Percentiles rank a stretch among this genome's conserved stretches.
Evolutionary conservation across 202 grass and related monocot species (phyloP).

Genomic region (Dendrocalamus latiflorus): DNA sequence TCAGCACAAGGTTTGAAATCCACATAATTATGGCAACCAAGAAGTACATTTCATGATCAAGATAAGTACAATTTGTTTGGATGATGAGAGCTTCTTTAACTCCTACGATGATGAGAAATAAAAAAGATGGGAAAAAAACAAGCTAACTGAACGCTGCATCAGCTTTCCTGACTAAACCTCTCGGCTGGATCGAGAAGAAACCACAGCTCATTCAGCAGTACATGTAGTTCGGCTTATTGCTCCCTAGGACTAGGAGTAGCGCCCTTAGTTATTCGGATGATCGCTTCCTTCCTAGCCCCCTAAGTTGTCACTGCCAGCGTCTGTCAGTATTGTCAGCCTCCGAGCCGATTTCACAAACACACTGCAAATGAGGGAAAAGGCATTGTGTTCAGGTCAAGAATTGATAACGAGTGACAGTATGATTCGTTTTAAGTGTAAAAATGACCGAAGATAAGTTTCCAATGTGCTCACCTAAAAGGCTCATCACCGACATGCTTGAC

Average conservation of each 20-base stretch:
- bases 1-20: not conserved
- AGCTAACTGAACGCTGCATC: not conserved
- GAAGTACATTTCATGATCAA: not conserved
- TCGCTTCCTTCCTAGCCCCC: constrained; percentile 32
- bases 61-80: constrained; percentile 22
- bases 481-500: constrained; percentile 62
- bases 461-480: too few species aligned
- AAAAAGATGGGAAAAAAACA: not conserved
- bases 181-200: constrained; percentile 7
- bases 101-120: not conserved
- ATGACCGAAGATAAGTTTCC: not conserved
- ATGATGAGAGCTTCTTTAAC: not conserved
- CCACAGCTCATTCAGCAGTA: constrained; percentile 23
- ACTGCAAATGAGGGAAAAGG: constrained; percentile 35
- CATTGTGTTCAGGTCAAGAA: not conserved
- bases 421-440: not conserved
- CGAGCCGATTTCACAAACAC: constrained; percentile 70
- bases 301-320: constrained; percentile 54
- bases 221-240: constrained; percentile 15
- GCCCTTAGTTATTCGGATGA: constrained; percentile 34
- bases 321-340: constrained; percentile 71
- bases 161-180: constrained; percentile 6
- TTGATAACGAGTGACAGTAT: not conserved
- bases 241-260: not conserved
- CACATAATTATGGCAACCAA: not conserved